Percentiles rank a stretch among this genome's conserved stretches.
Conservation (phyloP, 2,329 filamentous ascomycete species). For the Diaporthe destruens region DNA sequence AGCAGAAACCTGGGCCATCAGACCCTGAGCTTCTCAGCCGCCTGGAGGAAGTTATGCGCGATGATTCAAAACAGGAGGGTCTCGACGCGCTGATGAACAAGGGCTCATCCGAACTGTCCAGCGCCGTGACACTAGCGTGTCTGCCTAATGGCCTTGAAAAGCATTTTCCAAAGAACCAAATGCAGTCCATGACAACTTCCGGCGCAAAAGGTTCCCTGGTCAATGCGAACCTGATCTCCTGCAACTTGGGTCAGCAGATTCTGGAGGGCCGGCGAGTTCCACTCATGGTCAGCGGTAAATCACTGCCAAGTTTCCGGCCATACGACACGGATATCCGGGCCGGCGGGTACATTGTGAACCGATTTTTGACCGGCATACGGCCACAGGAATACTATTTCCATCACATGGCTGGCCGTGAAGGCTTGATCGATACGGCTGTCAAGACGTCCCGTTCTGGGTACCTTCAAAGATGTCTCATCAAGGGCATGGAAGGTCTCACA, state of each 20-base stretch:
- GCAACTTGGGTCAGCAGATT: conserved; percentile 96
- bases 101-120: conserved; percentile 77
- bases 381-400: conserved; percentile 99
- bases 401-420: conserved; percentile 98
- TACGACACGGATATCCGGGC: conserved; percentile 91
- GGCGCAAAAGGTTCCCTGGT: conserved; percentile 94
- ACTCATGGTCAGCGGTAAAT: conserved; percentile 97
- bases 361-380: conserved; percentile 97
- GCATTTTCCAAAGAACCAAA: conserved; percentile 95
- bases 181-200: conserved; percentile 98
- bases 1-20: conserved; percentile 70
- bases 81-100: conserved; percentile 90
- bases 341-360: conserved; percentile 92
- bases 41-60: conserved; percentile 89
- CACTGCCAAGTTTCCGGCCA: conserved; percentile 91
- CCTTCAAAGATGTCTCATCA: conserved; percentile 95
- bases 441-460: conserved; percentile 98
- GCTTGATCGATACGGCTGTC: conserved; percentile 97
- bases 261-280: conserved; percentile 95
- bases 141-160: conserved; percentile 88
- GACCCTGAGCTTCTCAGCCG: conserved; percentile 81
- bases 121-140: conserved; percentile 81
- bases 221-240: conserved; percentile 97
- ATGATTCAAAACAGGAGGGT: conserved; percentile 90
- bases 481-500: conserved; percentile 95